Conservation (phyloP, 2,329 filamentous ascomycete genomes). For the Ciborinia camelliae region DNA sequence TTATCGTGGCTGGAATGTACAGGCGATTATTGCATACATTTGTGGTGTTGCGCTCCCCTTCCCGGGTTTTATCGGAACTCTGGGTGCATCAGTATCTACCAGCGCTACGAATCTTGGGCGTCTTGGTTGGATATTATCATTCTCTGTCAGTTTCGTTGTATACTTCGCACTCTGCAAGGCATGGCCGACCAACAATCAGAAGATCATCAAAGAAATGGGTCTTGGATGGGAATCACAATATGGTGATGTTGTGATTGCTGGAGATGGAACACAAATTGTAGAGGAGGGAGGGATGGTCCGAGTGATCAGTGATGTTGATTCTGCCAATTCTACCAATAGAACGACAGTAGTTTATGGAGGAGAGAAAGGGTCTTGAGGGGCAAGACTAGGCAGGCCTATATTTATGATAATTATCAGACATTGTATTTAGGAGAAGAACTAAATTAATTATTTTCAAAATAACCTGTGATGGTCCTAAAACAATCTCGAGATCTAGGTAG, state of each 20-base stretch:
- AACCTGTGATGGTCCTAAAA: background rate
- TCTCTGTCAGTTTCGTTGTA: slow-evolving; percentile 35
- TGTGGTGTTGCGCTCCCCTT: slow-evolving; percentile 39
- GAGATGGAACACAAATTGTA: slow-evolving; percentile 31
- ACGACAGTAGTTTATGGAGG: slow-evolving; percentile 3
- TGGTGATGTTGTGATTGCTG: slow-evolving; percentile 27
- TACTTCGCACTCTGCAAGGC: slow-evolving; percentile 40
- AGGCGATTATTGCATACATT: slow-evolving; percentile 39
- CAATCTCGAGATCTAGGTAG: background rate
- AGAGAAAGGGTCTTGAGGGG: background rate
- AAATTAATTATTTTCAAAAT: background rate
- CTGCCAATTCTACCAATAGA: slow-evolving; percentile 4
- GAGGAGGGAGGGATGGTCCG: slow-evolving; percentile 22
- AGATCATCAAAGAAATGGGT: slow-evolving; percentile 37
- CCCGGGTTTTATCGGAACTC: slow-evolving; percentile 38
- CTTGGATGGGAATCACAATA: slow-evolving; percentile 33
- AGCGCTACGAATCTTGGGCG: slow-evolving; percentile 37
- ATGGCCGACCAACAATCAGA: slow-evolving; percentile 41
- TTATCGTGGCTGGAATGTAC: slow-evolving; percentile 38
- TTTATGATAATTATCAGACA: background rate
- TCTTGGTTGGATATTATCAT: slow-evolving; percentile 40
- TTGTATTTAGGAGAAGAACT: background rate
- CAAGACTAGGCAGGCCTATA: background rate
- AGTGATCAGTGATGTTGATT: slow-evolving; percentile 16
- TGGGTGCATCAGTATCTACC: slow-evolving; percentile 36